Evolutionary conservation across 2,329 filamentous ascomycete species (phyloP), one percentile per base, ranked within the genome.

Genomic region (Boeremia exigua): DNA sequence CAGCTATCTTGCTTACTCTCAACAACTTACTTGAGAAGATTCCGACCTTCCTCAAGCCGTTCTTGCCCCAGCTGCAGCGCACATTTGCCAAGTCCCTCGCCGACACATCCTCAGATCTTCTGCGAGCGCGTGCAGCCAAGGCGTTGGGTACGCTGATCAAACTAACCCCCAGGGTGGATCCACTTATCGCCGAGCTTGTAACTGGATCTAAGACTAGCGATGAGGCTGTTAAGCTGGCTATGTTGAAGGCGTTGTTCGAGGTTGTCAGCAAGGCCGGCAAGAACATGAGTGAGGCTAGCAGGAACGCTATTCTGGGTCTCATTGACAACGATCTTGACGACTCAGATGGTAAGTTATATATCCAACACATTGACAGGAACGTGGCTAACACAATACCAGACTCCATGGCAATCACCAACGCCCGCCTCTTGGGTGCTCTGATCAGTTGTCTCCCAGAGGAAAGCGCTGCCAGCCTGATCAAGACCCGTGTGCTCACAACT

Each of bases 1-100:
- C 91, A 58, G 95, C 95, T 37, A 96, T 99, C 73, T 82, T 99
- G 58, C 84, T 96, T 49, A 96, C 95, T 0, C 85, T 99, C 63
- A 98, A 97, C 80, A 96, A 96, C 66, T 81, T 99, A 28, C 82
- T 99, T 33, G 92, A 96, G 77, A 99, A 98, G 84, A 98, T 99
- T 75, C 95, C 95, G 0, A 86, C 90, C 9, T 94, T 96, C 65
- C 84, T 99, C 58, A 97, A 98, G 78, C 95, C 95, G 3, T 99
- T 99, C 85, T 79, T 99, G 72, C 95, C 95, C 9, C 95, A 99
- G 73, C 84, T 99, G 48, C 95, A 99, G 77, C 87, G 95, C 58
- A 99, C 95, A 0, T 99, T 99, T 79, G 94, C 95, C 54, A 96
- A 97, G 78, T 94, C 93, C 37, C 83, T 99, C 45, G 95, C 95